Evolutionary conservation across 441 rosid genomes (phyloP).

Genomic region (Euphorbia schlechtendalii): DNA sequence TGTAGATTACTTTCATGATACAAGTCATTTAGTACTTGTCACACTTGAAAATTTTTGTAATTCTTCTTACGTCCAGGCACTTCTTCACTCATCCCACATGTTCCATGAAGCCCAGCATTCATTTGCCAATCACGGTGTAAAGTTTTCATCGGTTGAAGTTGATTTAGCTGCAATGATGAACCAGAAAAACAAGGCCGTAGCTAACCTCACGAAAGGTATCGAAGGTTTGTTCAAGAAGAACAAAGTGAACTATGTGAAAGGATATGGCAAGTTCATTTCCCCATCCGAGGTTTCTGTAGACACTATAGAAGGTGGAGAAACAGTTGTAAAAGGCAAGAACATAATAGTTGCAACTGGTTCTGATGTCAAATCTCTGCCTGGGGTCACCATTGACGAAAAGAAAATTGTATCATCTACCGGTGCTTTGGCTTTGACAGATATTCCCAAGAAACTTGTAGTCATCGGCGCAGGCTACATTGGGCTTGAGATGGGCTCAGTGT

Average conservation of each 20-base stretch:
- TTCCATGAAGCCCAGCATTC: slow-evolving; percentile 88
- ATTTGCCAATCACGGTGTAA: slow-evolving; percentile 86
- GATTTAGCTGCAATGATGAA: slow-evolving; percentile 95
- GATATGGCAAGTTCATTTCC: slow-evolving; percentile 82
- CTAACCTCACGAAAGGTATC: slow-evolving; percentile 73
- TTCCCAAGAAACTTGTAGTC: slow-evolving; percentile 90
- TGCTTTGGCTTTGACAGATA: slow-evolving; percentile 61
- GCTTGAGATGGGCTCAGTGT: slow-evolving; percentile 97
- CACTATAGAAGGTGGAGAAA: slow-evolving; percentile 64
- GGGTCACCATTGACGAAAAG: slow-evolving; percentile 88
- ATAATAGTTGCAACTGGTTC: slow-evolving; percentile 92
- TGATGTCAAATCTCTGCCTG: slow-evolving; percentile 91
- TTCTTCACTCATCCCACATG: slow-evolving; percentile 98
- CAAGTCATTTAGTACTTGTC: not conserved
- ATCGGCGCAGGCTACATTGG: slow-evolving; percentile 99
- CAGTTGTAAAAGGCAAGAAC: slow-evolving; percentile 81
- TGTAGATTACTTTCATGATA: not conserved
- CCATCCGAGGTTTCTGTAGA: slow-evolving; percentile 88
- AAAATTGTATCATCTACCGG: slow-evolving; percentile 98
- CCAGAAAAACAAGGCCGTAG: slow-evolving; percentile 94
- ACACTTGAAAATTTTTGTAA: not conserved
- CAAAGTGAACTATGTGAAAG: slow-evolving; percentile 89
- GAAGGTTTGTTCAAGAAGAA: slow-evolving; percentile 98
- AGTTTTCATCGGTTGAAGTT: slow-evolving; percentile 78
- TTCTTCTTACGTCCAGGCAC: slow-evolving; percentile 45